Conservation (phyloP, 768 basidiomycete genomes). For the Pisolithus orientalis region DNA sequence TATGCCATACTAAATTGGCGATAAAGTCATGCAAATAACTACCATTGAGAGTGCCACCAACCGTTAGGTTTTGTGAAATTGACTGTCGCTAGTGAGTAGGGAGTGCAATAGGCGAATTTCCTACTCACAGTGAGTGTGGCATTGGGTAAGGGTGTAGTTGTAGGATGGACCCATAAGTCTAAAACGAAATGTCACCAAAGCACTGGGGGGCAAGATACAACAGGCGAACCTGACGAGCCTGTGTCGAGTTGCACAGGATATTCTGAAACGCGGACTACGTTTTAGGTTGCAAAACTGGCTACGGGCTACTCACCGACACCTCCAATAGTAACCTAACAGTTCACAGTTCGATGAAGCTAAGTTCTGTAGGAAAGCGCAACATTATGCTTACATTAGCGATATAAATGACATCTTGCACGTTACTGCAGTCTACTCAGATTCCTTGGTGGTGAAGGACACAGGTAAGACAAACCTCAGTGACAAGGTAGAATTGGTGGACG, state of each 20-base stretch:
- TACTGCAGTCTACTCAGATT: constrained; percentile 34
- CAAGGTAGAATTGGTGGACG: constrained; percentile 9
- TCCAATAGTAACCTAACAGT: constrained; percentile 57
- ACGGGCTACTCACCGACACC: constrained; percentile 42
- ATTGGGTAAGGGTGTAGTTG: constrained; percentile 42
- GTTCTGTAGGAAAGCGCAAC: not conserved
- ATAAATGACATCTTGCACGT: constrained; percentile 73
- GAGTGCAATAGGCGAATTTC: not conserved
- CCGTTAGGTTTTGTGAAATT: constrained; percentile 55
- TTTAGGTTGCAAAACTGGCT: constrained; percentile 5
- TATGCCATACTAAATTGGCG: constrained; percentile 57
- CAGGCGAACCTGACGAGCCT: constrained; percentile 44
- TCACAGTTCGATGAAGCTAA: not conserved
- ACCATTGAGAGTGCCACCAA: constrained; percentile 19
- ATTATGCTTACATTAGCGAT: constrained; percentile 57
- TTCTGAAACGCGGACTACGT: constrained; percentile 31
- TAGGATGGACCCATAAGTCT: constrained; percentile 67
- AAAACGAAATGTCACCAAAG: constrained; percentile 22
- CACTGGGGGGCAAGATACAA: not conserved
- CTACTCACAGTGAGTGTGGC: constrained; percentile 42
- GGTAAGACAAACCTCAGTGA: constrained; percentile 17
- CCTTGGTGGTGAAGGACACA: not conserved
- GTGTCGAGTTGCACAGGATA: constrained; percentile 79
- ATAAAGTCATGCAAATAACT: not conserved
- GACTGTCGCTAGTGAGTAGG: constrained; percentile 27